Evolutionary conservation across 768 basidiomycete genomes (phyloP), one percentile per base, ranked within the genome.

Genomic region (Lentinula edodes): DNA sequence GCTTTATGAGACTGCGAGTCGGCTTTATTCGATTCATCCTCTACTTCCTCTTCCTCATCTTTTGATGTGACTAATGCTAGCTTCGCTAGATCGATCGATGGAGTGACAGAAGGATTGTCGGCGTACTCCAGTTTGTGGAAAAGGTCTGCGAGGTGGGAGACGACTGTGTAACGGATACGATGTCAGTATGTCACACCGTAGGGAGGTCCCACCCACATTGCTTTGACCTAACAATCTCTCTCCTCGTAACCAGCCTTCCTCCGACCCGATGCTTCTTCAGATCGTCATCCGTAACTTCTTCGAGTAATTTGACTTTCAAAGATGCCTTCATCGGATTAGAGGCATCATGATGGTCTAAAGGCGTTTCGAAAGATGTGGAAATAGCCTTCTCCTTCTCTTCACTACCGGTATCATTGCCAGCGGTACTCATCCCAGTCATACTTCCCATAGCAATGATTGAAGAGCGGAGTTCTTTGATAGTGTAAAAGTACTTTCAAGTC

Each of bases 1-100:
- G 86, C 80, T 64, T 83, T 83, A 63, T 88, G 87, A 34, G 78
- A 80, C 63, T 90, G 89, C n/a, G 82, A 83, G 62, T 88, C 88
- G 34, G 79, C 80, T 64, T 90, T 89, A 23, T 56, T 56, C 7
- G 41, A 43, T 15, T 28, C 55, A n/a, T 56, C 51, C n/a, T 41
- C 55, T 9, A 41, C 51, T 63, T 90, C 91, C 63, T 92, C 91
- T 72, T 92, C 90, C 71, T 95, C 94, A 63, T 95, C 93, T 68
- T 91, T 85, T 2, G 91, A 90, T 5, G 94, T 94, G 38, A 95
- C 88, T 18, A 97, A 82, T 0, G 94, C 95, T 20, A 96, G 83
- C 69, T 97, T 94, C 6, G 94, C 94, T 18, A 97, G 80, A 66
- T 96, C 92, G 50, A 92, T 75, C 3, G 87, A 87, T 0, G 94